These are phyloP conservation scores for Citrullus colocynthis DNA, from an alignment of 306 rosid species.

Conservation along the genomic window DNA sequence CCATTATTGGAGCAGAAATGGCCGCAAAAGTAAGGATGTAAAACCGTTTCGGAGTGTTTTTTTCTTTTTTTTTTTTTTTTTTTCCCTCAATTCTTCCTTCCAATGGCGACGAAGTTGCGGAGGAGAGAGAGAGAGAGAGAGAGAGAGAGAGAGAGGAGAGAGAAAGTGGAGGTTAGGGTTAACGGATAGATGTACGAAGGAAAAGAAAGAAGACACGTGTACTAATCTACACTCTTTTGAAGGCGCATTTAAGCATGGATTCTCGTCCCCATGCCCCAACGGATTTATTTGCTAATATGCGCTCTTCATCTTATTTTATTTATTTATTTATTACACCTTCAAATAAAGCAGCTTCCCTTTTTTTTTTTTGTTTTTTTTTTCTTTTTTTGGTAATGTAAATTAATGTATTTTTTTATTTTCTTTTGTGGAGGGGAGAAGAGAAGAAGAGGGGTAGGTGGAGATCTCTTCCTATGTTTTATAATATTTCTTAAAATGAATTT, in stretches of 20 bases:
- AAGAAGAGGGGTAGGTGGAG: neutral
- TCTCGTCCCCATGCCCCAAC: neutral
- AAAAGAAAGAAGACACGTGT: conserved; percentile 60
- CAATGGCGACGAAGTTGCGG: conserved; percentile 33
- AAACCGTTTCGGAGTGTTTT: conserved; percentile 1
- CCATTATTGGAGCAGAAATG: conserved; percentile 33
- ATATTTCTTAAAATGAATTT: neutral
- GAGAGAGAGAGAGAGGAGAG: conserved; percentile 8
- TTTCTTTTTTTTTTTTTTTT: neutral
- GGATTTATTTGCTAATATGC: conserved; percentile 4
- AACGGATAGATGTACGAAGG: conserved; percentile 72
- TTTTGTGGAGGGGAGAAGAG: neutral
- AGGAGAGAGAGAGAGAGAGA: conserved; percentile 11
- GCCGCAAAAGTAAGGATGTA: neutral
- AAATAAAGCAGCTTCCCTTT: neutral
- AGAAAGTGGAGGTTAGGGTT: conserved; percentile 21
- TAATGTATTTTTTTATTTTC: neutral
- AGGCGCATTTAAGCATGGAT: neutral
- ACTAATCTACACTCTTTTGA: conserved; percentile 11
- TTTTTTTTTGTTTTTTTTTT: neutral
- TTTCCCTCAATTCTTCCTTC: neutral
- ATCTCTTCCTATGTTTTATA: neutral
- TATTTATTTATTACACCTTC: neutral
- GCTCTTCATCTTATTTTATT: neutral
- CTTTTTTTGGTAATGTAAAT: neutral